phyloP scores from a whole-genome alignment of 2,329 filamentous ascomycete species.

The Tricladium varicosporioides region DNA sequence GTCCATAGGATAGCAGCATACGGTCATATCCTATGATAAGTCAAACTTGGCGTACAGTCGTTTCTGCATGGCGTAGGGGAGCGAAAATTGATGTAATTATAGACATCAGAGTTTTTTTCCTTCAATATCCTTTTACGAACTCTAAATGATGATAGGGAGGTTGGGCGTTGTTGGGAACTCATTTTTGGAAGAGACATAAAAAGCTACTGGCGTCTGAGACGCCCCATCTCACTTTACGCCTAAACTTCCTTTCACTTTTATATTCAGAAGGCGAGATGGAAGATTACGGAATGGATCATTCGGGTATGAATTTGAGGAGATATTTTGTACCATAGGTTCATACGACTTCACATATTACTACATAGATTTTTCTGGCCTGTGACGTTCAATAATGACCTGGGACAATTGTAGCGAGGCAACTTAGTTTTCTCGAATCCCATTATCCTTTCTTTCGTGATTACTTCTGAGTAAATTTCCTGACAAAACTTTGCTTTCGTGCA shows the following conservation, averaged over 20 bases:
- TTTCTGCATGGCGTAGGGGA: constrained; percentile 27
- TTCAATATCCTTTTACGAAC: constrained; percentile 16
- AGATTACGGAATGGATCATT: neutral
- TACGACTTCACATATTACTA: neutral
- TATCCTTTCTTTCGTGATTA: too few relatives aligned
- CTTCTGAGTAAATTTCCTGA: too few relatives aligned
- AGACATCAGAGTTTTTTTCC: constrained; percentile 21
- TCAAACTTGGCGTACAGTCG: constrained; percentile 22
- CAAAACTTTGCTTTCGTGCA: too few relatives aligned
- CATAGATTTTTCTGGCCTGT: neutral
- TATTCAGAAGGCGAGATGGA: neutral
- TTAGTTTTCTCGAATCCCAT: too few relatives aligned
- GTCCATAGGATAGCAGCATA: constrained; percentile 26
- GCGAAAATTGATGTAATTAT: constrained; percentile 27
- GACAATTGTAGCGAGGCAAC: too few relatives aligned
- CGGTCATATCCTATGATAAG: constrained; percentile 25
- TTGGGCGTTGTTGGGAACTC: constrained; percentile 23
- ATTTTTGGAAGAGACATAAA: constrained; percentile 13
- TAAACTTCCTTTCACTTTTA: constrained; percentile 4
- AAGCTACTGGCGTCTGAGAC: constrained; percentile 12
- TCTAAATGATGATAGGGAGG: constrained; percentile 11
- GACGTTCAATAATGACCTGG: neutral
- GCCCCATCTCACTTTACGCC: neutral
- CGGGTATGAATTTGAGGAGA: neutral
- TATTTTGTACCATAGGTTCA: neutral